Conservation (phyloP, 805 yeast genomes). For the Ogataea allantospora region DNA sequence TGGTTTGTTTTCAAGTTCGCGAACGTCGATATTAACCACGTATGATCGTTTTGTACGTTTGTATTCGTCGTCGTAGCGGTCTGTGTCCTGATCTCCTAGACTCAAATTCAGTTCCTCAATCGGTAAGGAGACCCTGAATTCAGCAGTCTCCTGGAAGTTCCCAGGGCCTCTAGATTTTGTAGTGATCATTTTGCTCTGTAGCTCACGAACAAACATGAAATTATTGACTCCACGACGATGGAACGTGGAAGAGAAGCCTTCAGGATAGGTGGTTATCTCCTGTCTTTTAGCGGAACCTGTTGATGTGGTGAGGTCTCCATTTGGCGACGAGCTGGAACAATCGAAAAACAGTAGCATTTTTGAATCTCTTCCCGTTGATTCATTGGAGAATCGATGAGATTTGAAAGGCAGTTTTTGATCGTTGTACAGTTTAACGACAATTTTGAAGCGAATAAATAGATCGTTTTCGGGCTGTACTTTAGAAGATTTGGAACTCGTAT, state of each 20-base stretch:
- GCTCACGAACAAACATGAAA: conserved; percentile 50
- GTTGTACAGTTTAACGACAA: conserved; percentile 25
- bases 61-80: conserved; percentile 17
- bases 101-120: conserved; percentile 28
- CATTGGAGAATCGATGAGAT: conserved; percentile 28
- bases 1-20: conserved; percentile 39
- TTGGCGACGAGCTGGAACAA: conserved; percentile 23
- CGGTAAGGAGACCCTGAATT: conserved; percentile 43
- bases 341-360: conserved; percentile 35
- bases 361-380: conserved; percentile 30
- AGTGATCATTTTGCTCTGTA: conserved; percentile 45
- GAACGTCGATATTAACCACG: conserved; percentile 41
- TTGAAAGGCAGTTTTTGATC: conserved; percentile 30
- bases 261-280: conserved; percentile 40
- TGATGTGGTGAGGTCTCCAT: conserved; percentile 13
- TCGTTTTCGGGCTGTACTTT: conserved; percentile 28
- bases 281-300: conserved; percentile 14
- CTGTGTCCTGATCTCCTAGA: conserved; percentile 11
- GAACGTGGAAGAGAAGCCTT: conserved; percentile 50
- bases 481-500: conserved; percentile 22
- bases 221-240: conserved; percentile 47
- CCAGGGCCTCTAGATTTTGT: conserved; percentile 33
- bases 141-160: conserved; percentile 37
- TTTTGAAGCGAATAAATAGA: conserved; percentile 27
- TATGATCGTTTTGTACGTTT: conserved; percentile 37